Evolutionary conservation across 2,329 filamentous ascomycete genomes (phyloP).

Genomic region (Teratosphaeria pseudoeucalypti): DNA sequence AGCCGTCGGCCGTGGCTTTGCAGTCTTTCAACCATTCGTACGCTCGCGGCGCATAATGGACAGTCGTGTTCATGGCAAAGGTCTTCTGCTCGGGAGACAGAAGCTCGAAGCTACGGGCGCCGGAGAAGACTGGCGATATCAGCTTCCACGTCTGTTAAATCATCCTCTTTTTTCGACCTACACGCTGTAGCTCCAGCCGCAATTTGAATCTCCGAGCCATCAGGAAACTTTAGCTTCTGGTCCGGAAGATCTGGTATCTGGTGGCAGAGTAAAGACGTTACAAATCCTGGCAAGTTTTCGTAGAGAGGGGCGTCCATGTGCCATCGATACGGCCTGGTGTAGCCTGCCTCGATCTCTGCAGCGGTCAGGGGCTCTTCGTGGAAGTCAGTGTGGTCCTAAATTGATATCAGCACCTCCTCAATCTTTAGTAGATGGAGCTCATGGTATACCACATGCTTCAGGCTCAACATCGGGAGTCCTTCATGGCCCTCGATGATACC

Average conservation of each 20-base stretch:
- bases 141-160: conserved; percentile 3
- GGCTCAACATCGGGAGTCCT: conserved; percentile 9
- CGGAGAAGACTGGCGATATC: conserved; percentile 16
- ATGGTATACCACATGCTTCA: conserved; percentile 10
- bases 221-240: conserved; percentile 16
- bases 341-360: conserved; percentile 2
- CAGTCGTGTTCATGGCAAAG: conserved; percentile 21
- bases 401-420: background rate
- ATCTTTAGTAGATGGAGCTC: too few relatives aligned
- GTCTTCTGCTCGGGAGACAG: conserved; percentile 17
- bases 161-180: background rate
- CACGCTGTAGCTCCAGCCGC: conserved; percentile 18
- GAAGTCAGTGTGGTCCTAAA: background rate
- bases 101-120: conserved; percentile 16
- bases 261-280: conserved; percentile 16
- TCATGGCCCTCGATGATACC: conserved; percentile 10
- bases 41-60: conserved; percentile 19
- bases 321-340: conserved; percentile 22
- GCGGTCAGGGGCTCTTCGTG: background rate
- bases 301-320: conserved; percentile 24
- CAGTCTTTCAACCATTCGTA: conserved; percentile 23
- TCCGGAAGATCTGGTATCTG: conserved; percentile 14
- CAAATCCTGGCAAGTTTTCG: conserved; percentile 20
- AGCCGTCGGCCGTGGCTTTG: conserved; percentile 21
- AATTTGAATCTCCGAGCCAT: conserved; percentile 10